A percentile compares a stretch with the other conserved stretches of the same genome.
Evolutionary conservation across 2,329 filamentous ascomycete species (phyloP).

Genomic region (Paraphaeosphaeria sporulosa): DNA sequence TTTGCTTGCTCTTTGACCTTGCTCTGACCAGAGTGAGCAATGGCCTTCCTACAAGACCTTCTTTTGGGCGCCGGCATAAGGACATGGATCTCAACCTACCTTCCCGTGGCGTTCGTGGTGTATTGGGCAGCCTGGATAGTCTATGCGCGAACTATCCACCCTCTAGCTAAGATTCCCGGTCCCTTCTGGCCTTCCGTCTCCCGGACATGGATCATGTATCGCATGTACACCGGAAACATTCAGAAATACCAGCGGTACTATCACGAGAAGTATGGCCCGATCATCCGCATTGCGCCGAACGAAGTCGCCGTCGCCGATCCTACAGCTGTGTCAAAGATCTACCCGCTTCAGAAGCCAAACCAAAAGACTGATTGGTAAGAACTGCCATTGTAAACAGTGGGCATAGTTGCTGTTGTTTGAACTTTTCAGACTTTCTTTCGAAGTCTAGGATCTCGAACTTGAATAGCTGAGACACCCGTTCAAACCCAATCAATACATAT

Average conservation of each 20-base stretch:
- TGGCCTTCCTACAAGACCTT: background rate
- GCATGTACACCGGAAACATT: slow-evolving; percentile 21
- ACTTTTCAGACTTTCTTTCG: too few species aligned
- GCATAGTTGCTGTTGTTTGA: too few species aligned
- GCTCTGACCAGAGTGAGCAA: background rate
- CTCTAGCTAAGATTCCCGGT: slow-evolving; percentile 27
- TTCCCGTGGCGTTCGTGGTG: slow-evolving; percentile 1
- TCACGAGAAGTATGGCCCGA: slow-evolving; percentile 43
- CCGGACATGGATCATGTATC: slow-evolving; percentile 30
- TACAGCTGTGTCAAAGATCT: slow-evolving; percentile 21
- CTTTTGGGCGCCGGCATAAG: background rate
- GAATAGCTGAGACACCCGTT: too few species aligned
- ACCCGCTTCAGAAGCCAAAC: slow-evolving; percentile 24
- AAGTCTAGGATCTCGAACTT: too few species aligned
- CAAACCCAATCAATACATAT: too few species aligned
- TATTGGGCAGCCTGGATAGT: slow-evolving; percentile 18
- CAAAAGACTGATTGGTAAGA: slow-evolving; percentile 24
- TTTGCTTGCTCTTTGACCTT: background rate
- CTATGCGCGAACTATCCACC: slow-evolving; percentile 21
- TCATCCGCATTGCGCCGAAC: slow-evolving; percentile 57
- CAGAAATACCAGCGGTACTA: slow-evolving; percentile 16
- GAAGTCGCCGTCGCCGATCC: slow-evolving; percentile 36
- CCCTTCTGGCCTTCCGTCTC: slow-evolving; percentile 28
- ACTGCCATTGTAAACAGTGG: too few species aligned
- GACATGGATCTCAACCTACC: background rate